Evolutionary conservation across 2,329 filamentous ascomycete genomes (phyloP), one percentile per base, ranked within the genome.

Genomic region (Ceratocystis lukuohia): DNA sequence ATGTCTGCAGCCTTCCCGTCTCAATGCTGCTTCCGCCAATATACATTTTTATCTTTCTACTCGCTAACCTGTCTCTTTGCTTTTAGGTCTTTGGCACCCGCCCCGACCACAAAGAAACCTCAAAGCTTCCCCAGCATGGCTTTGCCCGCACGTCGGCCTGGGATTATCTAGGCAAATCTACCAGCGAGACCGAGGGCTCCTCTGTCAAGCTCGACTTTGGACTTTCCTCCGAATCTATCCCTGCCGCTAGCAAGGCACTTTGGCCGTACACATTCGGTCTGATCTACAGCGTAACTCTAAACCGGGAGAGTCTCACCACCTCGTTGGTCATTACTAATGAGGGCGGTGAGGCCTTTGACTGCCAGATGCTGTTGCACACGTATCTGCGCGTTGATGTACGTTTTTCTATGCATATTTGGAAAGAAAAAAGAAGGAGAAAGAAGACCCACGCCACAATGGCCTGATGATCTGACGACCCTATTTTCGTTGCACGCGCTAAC

Each of bases 141-240:
- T 96, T 99, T 76, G 94, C 93, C 48, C 90, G 94, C 71, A 92
- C 84, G 73, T 89, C 87, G 59, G 84, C 84, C 69, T 99, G 94
- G 94, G 92, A 97, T 76, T 96, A 94, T 75, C 82, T 99, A 64
- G 92, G 92, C 73, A 95, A 93, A 77, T 90, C 87, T 56, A 78
- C 78, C 65, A 78, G 77, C 70, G 78, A 79, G 74, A 71, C 76
- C 75, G 68, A 77, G 70, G 67, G 76, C 76, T 71, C 69, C 82
- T 87, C 86, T 62, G 87, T 97, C 70, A 96, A 96, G 81, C 86
- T 99, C 68, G 94, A 99, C 78, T 97, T 99, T 75, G 94, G 93
- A 33, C 85, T 99, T 45, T 90, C 88, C 64, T 83, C 85, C 33
- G 80, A 83, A 64, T 88, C 87, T 73, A 79, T 97, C 67, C 83